Conservation (phyloP, 257 asterid species). For the Craterostigma plantagineum region DNA sequence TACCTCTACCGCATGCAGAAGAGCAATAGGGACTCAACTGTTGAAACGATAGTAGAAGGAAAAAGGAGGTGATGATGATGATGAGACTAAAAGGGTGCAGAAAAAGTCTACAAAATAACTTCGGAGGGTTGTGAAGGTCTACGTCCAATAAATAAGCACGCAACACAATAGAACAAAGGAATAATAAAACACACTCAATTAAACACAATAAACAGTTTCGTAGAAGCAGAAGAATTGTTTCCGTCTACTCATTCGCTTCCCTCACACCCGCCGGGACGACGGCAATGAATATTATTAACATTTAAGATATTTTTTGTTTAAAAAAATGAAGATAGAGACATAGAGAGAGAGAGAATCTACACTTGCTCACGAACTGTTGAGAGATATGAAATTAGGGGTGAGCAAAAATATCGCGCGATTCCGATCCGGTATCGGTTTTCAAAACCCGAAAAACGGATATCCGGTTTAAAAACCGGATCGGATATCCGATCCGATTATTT, state of each 20-base stretch:
- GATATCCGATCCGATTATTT: no score
- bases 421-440: no score
- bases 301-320: no score
- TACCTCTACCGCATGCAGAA: neutral
- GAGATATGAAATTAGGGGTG: no score
- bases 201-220: slow-evolving; percentile 33
- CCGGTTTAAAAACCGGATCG: no score
- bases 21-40: slow-evolving; percentile 6
- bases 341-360: no score
- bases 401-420: no score
- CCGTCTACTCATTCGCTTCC: slow-evolving; percentile 82
- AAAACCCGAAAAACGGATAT: no score
- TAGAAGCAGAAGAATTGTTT: slow-evolving; percentile 73
- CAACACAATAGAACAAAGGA: no score
- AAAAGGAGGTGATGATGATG: slow-evolving; percentile 34
- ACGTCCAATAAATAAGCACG: slow-evolving; percentile 9
- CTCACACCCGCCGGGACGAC: slow-evolving; percentile 55
- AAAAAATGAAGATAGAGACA: no score
- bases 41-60: slow-evolving; percentile 7
- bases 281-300: slow-evolving; percentile 3
- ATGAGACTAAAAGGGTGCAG: slow-evolving; percentile 14
- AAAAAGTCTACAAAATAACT: slow-evolving; percentile 11
- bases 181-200: slow-evolving; percentile 1
- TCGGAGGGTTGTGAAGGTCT: slow-evolving; percentile 3
- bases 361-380: no score